Conservation (phyloP, 2,329 filamentous ascomycete species). For the Aspergillus sergii region DNA sequence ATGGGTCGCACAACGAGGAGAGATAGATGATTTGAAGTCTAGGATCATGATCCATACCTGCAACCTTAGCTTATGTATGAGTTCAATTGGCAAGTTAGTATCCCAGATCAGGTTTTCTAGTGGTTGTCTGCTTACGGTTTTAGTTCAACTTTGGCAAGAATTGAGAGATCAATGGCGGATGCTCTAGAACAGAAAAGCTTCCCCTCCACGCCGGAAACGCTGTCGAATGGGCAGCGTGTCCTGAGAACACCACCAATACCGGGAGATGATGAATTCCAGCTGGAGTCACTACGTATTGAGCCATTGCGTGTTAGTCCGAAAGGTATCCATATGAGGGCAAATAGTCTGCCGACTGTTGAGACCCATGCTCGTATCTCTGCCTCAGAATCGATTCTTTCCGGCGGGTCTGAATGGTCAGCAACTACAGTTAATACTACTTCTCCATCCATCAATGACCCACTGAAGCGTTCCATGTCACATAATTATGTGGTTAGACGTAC, state of each 20-base stretch:
- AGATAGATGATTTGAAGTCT: constrained; percentile 31
- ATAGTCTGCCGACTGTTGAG: background rate
- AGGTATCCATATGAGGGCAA: background rate
- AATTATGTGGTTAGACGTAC: background rate
- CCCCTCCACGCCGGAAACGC: background rate
- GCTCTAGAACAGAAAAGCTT: constrained; percentile 25
- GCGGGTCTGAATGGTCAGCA: background rate
- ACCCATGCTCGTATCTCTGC: background rate
- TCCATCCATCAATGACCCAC: background rate
- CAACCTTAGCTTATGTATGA: constrained; percentile 33
- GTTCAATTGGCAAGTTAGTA: constrained; percentile 30
- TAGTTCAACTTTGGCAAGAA: constrained; percentile 27
- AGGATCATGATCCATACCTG: constrained; percentile 33
- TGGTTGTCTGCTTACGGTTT: constrained; percentile 1
- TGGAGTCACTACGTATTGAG: background rate
- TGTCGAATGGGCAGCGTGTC: background rate
- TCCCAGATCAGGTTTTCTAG: too few relatives aligned
- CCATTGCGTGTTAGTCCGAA: background rate
- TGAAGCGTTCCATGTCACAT: background rate
- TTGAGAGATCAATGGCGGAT: constrained; percentile 25
- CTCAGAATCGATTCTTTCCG: background rate
- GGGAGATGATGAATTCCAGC: background rate
- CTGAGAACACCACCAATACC: background rate
- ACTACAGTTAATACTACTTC: background rate
- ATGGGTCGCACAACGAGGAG: constrained; percentile 29